These are phyloP conservation scores for Solanum pennellii DNA, from an alignment of 257 asterid genomes.

Conservation along the genomic window DNA sequence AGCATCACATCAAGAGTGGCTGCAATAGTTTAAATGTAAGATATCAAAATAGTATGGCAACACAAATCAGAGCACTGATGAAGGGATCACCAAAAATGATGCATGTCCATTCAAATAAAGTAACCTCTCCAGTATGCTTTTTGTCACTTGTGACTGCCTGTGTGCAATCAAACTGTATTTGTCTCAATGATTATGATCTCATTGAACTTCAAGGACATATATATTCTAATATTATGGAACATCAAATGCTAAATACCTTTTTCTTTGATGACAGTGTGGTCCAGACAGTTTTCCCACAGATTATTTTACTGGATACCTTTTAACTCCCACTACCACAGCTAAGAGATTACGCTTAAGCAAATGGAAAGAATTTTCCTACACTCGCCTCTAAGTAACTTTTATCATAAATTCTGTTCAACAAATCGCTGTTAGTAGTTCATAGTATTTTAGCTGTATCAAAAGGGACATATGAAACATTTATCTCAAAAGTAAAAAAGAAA, in stretches of 20 bases:
- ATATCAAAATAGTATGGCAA: neutral
- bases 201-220: neutral
- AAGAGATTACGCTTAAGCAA: neutral
- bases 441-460: neutral
- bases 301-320: neutral
- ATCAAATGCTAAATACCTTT: neutral
- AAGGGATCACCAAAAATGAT: neutral
- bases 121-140: neutral
- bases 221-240: neutral
- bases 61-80: neutral
- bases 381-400: neutral
- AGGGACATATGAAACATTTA: neutral
- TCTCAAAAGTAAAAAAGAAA: neutral
- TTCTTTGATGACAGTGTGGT: neutral
- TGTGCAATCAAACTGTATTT: neutral
- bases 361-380: neutral
- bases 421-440: neutral
- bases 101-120: neutral
- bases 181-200: neutral
- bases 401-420: neutral
- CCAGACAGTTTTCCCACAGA: neutral
- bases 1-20: conserved; percentile 85
- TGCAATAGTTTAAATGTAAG: conserved; percentile 18
- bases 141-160: neutral
- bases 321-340: neutral